Evolutionary conservation across 78 protist species (phyloP).

Genomic region (Bodo saltans): DNA sequence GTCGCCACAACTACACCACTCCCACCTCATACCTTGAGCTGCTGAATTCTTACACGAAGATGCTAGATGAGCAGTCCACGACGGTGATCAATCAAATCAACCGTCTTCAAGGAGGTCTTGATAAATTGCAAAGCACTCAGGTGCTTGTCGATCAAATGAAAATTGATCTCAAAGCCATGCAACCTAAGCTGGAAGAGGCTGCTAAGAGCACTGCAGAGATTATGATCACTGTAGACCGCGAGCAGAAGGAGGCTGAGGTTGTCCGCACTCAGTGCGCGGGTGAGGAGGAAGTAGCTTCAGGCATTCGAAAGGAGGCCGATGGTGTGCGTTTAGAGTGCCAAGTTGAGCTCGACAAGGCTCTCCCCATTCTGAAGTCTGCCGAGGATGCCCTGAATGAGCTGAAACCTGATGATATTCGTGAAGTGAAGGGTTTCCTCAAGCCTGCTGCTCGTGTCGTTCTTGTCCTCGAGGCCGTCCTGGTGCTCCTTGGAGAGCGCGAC

Average conservation of each 20-base stretch:
- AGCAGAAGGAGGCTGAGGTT: slow-evolving; percentile 22
- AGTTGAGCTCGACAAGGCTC: slow-evolving; percentile 46
- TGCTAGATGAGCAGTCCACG: slow-evolving; percentile 43
- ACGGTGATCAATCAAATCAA: not conserved
- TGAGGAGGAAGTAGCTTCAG: slow-evolving; percentile 5
- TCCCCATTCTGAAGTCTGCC: slow-evolving; percentile 59
- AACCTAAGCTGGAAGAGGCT: slow-evolving; percentile 44
- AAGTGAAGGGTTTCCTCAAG: slow-evolving; percentile 43
- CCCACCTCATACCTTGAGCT: slow-evolving; percentile 71
- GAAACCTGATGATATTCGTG: slow-evolving; percentile 47
- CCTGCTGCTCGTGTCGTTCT: slow-evolving; percentile 58
- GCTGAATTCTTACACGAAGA: slow-evolving; percentile 33
- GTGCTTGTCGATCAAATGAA: slow-evolving; percentile 35
- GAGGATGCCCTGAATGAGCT: slow-evolving; percentile 52
- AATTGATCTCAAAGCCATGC: slow-evolving; percentile 23
- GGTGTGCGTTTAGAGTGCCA: slow-evolving; percentile 49
- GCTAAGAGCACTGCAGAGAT: slow-evolving; percentile 14
- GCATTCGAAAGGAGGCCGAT: slow-evolving; percentile 26
- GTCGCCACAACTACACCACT: slow-evolving; percentile 59
- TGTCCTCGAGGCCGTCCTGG: slow-evolving; percentile 69
- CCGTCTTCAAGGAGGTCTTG: slow-evolving; percentile 36
- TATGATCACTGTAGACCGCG: slow-evolving; percentile 5
- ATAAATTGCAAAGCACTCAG: slow-evolving; percentile 44
- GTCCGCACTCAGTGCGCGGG: not conserved
- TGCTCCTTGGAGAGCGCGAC: slow-evolving; percentile 46